Evolutionary conservation across 176 grass and related monocot genomes (phyloP).

Genomic region (Oryza glaberrima): DNA sequence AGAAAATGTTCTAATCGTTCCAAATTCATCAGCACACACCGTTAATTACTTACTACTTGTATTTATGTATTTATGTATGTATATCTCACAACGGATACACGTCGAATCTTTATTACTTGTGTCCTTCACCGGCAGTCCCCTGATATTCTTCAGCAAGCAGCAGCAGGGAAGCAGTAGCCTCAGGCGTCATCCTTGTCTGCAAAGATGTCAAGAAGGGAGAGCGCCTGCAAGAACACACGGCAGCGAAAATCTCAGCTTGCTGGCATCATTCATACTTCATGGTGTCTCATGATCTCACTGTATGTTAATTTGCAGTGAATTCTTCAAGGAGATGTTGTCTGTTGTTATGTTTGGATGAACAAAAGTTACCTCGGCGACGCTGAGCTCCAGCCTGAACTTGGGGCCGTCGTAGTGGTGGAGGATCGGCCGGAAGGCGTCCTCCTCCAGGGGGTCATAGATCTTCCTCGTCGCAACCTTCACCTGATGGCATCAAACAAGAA

Average conservation of each 20-base stretch:
- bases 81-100: background rate
- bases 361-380: slow-evolving; percentile 66
- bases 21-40: slow-evolving; percentile 14
- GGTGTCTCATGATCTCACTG: background rate
- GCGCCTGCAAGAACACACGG: slow-evolving; percentile 48
- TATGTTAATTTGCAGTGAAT: background rate
- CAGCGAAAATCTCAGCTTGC: slow-evolving; percentile 7
- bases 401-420: slow-evolving; percentile 99
- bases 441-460: slow-evolving; percentile 82
- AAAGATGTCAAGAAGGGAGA: slow-evolving; percentile 87
- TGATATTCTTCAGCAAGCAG: background rate
- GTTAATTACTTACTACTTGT: slow-evolving; percentile 12
- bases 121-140: background rate
- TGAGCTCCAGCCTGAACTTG: slow-evolving; percentile 94
- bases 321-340: background rate
- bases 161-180: slow-evolving; percentile 24
- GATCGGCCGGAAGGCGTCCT: slow-evolving; percentile 94
- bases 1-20: background rate
- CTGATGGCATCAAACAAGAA: slow-evolving; percentile 39
- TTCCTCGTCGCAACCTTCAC: slow-evolving; percentile 77
- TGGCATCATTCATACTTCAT: background rate
- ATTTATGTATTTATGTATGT: background rate
- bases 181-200: slow-evolving; percentile 71
- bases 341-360: background rate
- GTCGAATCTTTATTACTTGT: background rate